Conservation (phyloP, 805 yeast genomes). For the Phaffomyces opuntiae region DNA sequence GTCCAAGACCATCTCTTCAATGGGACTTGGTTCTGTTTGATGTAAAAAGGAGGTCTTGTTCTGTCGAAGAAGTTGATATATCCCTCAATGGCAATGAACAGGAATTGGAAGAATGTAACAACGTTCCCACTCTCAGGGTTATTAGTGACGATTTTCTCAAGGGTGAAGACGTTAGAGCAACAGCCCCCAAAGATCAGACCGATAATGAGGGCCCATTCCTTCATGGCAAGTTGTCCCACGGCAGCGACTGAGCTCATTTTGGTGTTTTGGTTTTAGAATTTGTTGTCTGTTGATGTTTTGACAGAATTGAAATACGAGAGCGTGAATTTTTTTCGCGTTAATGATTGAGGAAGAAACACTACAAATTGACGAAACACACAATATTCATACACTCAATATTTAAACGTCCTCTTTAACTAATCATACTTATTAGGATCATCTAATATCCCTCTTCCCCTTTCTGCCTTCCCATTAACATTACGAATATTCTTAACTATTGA, state of each 20-base stretch:
- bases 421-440: no score
- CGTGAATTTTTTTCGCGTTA: no score
- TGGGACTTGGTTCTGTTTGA: constrained; percentile 34
- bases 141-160: constrained; percentile 44
- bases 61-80: constrained; percentile 28
- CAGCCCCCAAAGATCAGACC: constrained; percentile 59
- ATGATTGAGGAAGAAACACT: no score
- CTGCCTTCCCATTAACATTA: no score
- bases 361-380: no score
- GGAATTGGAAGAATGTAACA: constrained; percentile 51
- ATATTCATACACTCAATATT: no score
- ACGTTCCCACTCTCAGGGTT: constrained; percentile 37
- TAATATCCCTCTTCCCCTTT: no score
- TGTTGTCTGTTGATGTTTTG: no score
- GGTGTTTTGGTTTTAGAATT: constrained; percentile 27
- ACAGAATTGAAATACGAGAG: no score
- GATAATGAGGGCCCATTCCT: constrained; percentile 12
- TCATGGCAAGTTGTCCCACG: constrained; percentile 9
- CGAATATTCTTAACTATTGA: no score
- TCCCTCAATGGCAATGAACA: constrained; percentile 41
- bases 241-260: constrained; percentile 8
- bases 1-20: constrained; percentile 35
- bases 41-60: constrained; percentile 23
- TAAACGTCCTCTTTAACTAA: no score
- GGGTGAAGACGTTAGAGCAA: constrained; percentile 56